Conservation (phyloP, 495 filamentous ascomycete species). For the Oidiodendron maius region DNA sequence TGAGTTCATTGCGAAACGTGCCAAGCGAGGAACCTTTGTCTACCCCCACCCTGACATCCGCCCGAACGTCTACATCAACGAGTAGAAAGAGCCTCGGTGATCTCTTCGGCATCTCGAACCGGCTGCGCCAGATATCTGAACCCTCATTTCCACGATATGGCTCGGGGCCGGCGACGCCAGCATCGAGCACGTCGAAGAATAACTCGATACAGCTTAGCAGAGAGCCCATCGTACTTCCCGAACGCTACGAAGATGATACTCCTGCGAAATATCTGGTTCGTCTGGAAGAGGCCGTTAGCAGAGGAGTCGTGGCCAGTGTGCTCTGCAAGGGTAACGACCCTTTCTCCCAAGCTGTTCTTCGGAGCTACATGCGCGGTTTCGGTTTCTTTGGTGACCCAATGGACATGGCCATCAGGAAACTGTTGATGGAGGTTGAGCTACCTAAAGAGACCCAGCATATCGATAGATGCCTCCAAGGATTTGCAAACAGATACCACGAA, state of each 20-base stretch:
- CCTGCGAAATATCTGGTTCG: conserved; percentile 82
- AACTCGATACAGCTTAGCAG: conserved; percentile 62
- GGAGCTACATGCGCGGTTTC: conserved; percentile 93
- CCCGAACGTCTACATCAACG: conserved; percentile 74
- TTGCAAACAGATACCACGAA: conserved; percentile 95
- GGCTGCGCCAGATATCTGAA: conserved; percentile 74
- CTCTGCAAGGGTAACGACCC: conserved; percentile 77
- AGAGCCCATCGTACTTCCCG: conserved; percentile 63
- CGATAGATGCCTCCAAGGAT: conserved; percentile 86
- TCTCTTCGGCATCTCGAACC: conserved; percentile 66
- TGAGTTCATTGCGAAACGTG: conserved; percentile 60
- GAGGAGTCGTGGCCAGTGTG: conserved; percentile 72
- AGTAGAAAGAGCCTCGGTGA: conserved; percentile 88
- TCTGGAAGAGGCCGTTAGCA: conserved; percentile 70
- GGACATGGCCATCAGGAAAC: conserved; percentile 93
- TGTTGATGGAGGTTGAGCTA: conserved; percentile 93
- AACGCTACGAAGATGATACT: conserved; percentile 81
- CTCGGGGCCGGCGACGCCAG: conserved; percentile 58
- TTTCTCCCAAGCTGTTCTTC: conserved; percentile 75
- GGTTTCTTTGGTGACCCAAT: conserved; percentile 93
- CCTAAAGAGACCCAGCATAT: conserved; percentile 98
- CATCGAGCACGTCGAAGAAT: conserved; percentile 59
- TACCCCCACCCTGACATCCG: conserved; percentile 46
- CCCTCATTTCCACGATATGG: conserved; percentile 55
- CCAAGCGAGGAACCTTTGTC: conserved; percentile 51